These are phyloP conservation scores for Primulina huaijiensis DNA, from an alignment of 257 asterid species.

Conservation along the genomic window DNA sequence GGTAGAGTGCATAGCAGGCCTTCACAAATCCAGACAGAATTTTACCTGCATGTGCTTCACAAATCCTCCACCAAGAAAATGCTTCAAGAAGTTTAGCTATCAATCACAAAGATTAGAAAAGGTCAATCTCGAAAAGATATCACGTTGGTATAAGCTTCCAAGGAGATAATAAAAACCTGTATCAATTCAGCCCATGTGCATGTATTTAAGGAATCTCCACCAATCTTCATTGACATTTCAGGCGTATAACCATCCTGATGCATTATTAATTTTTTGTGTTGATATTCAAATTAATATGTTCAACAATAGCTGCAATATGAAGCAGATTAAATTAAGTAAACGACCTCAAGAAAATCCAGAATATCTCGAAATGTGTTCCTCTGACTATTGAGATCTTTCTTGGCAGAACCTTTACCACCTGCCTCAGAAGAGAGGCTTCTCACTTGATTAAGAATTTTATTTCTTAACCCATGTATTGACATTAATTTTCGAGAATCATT, in stretches of 20 bases:
- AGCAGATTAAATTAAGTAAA: conserved; percentile 1
- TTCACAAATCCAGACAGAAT: background rate
- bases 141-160: conserved; percentile 13
- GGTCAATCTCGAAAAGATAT: background rate
- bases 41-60: conserved; percentile 94
- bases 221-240: conserved; percentile 64
- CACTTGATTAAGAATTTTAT: conserved; percentile 71
- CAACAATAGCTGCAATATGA: conserved; percentile 13
- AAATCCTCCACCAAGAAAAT: conserved; percentile 95
- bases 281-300: conserved; percentile 16
- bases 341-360: conserved; percentile 82
- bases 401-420: conserved; percentile 86
- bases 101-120: conserved; percentile 20
- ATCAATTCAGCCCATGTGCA: conserved; percentile 73
- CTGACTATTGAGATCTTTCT: conserved; percentile 91
- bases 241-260: conserved; percentile 70
- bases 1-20: background rate
- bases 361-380: conserved; percentile 80
- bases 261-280: background rate
- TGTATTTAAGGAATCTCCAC: conserved; percentile 67
- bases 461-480: conserved; percentile 65
- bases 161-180: conserved; percentile 46
- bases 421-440: conserved; percentile 77
- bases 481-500: conserved; percentile 48
- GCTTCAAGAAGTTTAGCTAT: conserved; percentile 85